phyloP scores from a whole-genome alignment of 257 asterid species.

The Prunella vulgaris region DNA sequence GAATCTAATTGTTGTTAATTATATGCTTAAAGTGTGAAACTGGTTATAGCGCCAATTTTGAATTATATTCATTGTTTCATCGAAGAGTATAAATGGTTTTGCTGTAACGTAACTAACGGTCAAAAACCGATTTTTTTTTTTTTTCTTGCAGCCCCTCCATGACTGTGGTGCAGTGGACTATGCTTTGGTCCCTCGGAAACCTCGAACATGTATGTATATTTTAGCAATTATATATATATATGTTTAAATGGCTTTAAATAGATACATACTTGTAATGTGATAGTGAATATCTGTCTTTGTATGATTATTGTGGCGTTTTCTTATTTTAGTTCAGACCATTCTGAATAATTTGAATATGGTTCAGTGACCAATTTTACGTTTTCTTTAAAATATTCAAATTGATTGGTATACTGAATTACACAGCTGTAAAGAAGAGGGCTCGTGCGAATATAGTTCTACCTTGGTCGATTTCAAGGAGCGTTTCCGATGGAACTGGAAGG shows the following conservation, averaged over 20 bases:
- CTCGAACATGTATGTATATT: slow-evolving; percentile 47
- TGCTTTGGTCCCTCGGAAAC: slow-evolving; percentile 38
- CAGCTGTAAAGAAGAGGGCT: slow-evolving; percentile 48
- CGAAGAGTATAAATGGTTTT: too few relatives aligned
- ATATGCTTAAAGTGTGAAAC: too few relatives aligned
- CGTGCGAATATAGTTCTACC: slow-evolving; percentile 26
- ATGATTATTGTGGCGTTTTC: neutral
- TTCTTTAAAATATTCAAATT: neutral
- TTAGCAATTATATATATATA: neutral
- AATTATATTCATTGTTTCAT: too few relatives aligned
- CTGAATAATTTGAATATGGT: neutral
- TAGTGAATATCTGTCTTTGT: neutral
- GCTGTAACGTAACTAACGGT: too few relatives aligned
- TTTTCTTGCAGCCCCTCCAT: slow-evolving; percentile 41
- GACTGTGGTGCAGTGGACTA: slow-evolving; percentile 30
- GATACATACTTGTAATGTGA: neutral
- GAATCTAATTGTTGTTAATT: neutral
- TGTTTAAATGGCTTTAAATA: neutral
- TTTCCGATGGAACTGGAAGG: neutral
- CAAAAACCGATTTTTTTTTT: too few relatives aligned
- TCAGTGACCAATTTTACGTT: neutral
- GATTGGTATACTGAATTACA: too few relatives aligned
- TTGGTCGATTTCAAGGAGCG: slow-evolving; percentile 23
- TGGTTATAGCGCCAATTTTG: too few relatives aligned
- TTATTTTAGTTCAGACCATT: neutral